Base-by-base conservation (phyloP, 108 stramenopile genomes). In the Skeletonema grethae region DNA sequence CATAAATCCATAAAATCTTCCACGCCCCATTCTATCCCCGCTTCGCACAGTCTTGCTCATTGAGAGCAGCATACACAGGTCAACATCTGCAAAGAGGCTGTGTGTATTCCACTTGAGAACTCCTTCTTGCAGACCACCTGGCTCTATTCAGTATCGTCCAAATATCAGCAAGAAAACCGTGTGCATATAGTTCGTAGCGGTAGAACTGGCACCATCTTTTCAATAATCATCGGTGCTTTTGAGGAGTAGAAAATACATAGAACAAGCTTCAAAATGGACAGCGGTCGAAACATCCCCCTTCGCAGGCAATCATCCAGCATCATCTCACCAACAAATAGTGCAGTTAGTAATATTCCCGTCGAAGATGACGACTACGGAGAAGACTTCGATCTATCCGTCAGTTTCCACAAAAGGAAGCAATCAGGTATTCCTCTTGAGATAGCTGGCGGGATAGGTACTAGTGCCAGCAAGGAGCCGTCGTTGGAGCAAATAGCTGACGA, bases 291-390 rank as follows among this genome's bases (percentile, higher is more conserved):
- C 41, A 3, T 43, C 4, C 15, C 41, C 15, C 3, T 43, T 15
- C 41, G 41, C 41, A 13, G 41, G 15, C 4, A 15, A n/a, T n/a
- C 41, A n/a, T 43, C 41, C 4, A n/a, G 15, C 15, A 43, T 43
- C 15, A 43, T 43, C 41, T 43, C 41, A n/a, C 41, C 41, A 43
- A 43, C 41, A 15, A 43, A 43, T 43, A n/a, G 15, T n/a, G 15
- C 41, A 5, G 16, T 5, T n/a, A 53, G 50, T 53, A 53, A 53
- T 25, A 75, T 75, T 45, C 73, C 73, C 32, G 50, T 68, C 22
- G 74, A 59, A 59, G 74, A 75, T 56, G 67, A 75, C 24, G 61
- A 75, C 0, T 60, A 60, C 5, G 73, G 73, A 4, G 50, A 53
- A 53, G 65, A 67, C 25, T 30, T 58, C 18, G 65, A 55, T 12